phyloP scores from a whole-genome alignment of 192 early-diverging fungal genomes.

The Coemansia sp. region DNA sequence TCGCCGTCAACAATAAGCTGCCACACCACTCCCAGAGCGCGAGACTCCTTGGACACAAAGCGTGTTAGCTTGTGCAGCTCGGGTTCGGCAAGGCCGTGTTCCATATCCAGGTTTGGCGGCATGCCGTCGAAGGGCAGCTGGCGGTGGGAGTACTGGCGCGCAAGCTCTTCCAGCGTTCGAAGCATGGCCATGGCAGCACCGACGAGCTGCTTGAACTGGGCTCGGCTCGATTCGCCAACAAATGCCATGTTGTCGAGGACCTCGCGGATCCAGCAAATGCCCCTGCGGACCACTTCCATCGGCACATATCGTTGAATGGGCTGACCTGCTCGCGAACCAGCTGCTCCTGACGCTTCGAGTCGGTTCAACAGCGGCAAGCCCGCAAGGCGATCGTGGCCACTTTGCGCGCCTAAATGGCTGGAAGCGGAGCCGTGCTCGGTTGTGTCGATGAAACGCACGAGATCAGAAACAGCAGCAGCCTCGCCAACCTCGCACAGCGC shows the following conservation, averaged over 20 bases:
- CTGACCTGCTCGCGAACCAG: not conserved
- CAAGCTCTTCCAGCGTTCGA: constrained; percentile 24
- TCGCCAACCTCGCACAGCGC: constrained; percentile 56
- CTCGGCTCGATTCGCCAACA: constrained; percentile 22
- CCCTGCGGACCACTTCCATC: constrained; percentile 40
- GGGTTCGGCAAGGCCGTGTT: not conserved
- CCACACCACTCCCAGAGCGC: constrained; percentile 35
- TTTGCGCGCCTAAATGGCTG: not conserved
- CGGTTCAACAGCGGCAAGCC: not conserved
- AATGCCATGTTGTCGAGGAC: constrained; percentile 41
- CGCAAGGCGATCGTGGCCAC: not conserved
- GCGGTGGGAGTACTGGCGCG: not conserved
- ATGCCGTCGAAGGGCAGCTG: constrained; percentile 1
- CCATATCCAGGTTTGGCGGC: not conserved
- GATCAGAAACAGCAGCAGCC: constrained; percentile 10
- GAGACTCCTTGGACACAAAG: constrained; percentile 24
- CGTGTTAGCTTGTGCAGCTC: constrained; percentile 21
- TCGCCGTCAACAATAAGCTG: constrained; percentile 46
- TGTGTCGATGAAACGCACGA: constrained; percentile 27
- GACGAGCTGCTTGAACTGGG: constrained; percentile 28
- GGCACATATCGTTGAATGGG: constrained; percentile 22
- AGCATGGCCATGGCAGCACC: constrained; percentile 20
- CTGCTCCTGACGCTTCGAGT: not conserved
- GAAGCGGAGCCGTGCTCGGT: constrained; percentile 27
- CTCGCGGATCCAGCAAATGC: constrained; percentile 48